Base-by-base conservation (phyloP, 2,329 filamentous ascomycete species). In the Mollisiaceae sp. region DNA sequence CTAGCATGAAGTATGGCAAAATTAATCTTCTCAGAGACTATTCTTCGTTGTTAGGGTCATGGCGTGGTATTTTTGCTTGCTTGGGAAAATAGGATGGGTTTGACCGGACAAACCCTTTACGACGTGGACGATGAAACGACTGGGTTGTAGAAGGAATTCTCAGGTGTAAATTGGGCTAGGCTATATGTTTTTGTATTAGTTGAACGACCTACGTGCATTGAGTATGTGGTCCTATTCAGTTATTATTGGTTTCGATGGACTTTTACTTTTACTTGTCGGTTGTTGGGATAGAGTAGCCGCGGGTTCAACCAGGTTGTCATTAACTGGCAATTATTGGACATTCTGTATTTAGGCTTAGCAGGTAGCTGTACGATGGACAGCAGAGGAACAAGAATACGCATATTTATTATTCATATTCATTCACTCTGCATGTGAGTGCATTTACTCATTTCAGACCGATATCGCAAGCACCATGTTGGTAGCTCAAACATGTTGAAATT, bases 111-210 rank as follows among this genome's bases (percentile, higher is more conserved):
- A 69, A 55, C 50, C 43, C 47, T 65, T 68, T 67, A 72, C 66
- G 70, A 72, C 66, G 65, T 54, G 68, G 63, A 72, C 60, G 70
- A 72, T 54, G 60, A 66, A 65, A 72, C 57, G 70, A 71, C 45
- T 60, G 60, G 69, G 65, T 50, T 69, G 69, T 71, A 72, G 70
- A 71, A 65, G 64, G 62, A 47, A 41, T 67, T 61, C 58, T 59
- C 38, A 43, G 68, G 70, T 69, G 65, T 70, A 72, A 56, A 69
- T 65, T 67, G 66, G 70, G 57, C 38, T 18, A 20, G 60, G 52
- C 20, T 61, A 58, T 54, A 52, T 59, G 59, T 50, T 66, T 64
- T 64, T 66, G 61, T 63, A 64, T 52, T 57, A 41, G 57, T 50
- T 27, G 58, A n/a, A 55, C n/a, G 50, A 18, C 50, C 22, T 27